phyloP scores from a whole-genome alignment of 805 yeast species.

The Schizosaccharomyces japonicus region DNA sequence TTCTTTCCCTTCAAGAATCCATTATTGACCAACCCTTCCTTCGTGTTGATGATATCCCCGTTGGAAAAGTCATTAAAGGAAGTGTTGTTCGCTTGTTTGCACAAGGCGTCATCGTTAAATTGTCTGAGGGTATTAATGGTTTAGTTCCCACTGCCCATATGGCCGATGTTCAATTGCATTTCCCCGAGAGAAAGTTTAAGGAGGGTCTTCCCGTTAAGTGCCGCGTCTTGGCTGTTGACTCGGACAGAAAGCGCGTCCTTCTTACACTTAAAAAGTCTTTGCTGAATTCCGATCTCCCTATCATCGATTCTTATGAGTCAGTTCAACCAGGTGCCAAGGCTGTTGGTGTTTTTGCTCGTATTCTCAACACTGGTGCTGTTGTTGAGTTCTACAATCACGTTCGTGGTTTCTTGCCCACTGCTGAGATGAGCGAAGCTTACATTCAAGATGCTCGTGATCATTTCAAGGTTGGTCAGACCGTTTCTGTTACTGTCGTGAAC shows the following conservation, averaged over 20 bases:
- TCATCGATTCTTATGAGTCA: slow-evolving; percentile 21
- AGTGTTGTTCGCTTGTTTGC: slow-evolving; percentile 34
- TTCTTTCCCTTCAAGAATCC: slow-evolving; percentile 44
- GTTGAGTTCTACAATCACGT: slow-evolving; percentile 61
- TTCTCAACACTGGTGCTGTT: slow-evolving; percentile 56
- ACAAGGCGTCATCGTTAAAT: slow-evolving; percentile 43
- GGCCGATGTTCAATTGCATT: slow-evolving; percentile 58
- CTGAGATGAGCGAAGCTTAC: slow-evolving; percentile 75
- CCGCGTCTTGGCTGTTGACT: slow-evolving; percentile 33
- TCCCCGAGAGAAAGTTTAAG: slow-evolving; percentile 83
- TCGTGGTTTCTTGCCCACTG: slow-evolving; percentile 59
- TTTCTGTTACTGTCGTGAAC: slow-evolving; percentile 35
- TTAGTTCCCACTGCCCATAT: slow-evolving; percentile 51
- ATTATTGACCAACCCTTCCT: slow-evolving; percentile 42
- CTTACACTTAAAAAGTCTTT: slow-evolving; percentile 68
- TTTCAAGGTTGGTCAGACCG: slow-evolving; percentile 63
- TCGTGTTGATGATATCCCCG: slow-evolving; percentile 45
- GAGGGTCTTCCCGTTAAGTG: slow-evolving; percentile 61
- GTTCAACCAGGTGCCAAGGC: slow-evolving; percentile 33
- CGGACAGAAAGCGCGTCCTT: slow-evolving; percentile 25
- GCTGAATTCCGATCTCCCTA: slow-evolving; percentile 23
- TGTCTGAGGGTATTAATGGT: slow-evolving; percentile 45
- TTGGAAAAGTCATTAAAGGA: slow-evolving; percentile 37
- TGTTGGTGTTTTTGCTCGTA: slow-evolving; percentile 47
- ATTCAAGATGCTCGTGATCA: slow-evolving; percentile 57